Evolutionary conservation across 176 grass and related monocot genomes (phyloP).

Genomic region (Oryza brachyantha): DNA sequence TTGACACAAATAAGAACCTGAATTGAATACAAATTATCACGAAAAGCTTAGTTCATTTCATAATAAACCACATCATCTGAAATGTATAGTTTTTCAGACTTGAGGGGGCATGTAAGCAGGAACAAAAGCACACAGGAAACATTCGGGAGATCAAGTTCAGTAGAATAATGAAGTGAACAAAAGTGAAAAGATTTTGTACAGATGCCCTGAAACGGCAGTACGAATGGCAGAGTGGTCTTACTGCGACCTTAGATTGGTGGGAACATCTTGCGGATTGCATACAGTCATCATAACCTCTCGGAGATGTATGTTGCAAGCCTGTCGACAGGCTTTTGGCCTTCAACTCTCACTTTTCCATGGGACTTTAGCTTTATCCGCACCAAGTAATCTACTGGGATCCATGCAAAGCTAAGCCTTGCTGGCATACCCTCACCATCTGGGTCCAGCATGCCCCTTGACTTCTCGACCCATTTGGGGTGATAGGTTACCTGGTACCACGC

Average conservation of each 20-base stretch:
- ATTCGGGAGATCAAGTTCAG: not conserved
- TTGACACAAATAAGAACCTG: not conserved
- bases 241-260: not conserved
- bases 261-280: not conserved
- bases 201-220: not conserved
- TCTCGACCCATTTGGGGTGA: constrained; percentile 61
- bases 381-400: constrained; percentile 77
- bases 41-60: too few species aligned
- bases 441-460: constrained; percentile 39
- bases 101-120: not conserved
- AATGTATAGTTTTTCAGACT: not conserved
- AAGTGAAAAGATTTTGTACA: not conserved
- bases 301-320: constrained; percentile 61
- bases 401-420: constrained; percentile 74
- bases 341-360: constrained; percentile 20
- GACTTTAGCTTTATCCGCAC: constrained; percentile 60
- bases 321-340: constrained; percentile 52
- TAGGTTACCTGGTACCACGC: constrained; percentile 96
- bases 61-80: not conserved
- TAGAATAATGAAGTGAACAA: not conserved
- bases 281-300: constrained; percentile 43
- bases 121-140: not conserved
- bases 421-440: constrained; percentile 36
- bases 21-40: not conserved
- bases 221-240: constrained; percentile 72